These are phyloP conservation scores for Diversispora epigaea DNA, from an alignment of 192 early-diverging fungal genomes.

Conservation along the genomic window DNA sequence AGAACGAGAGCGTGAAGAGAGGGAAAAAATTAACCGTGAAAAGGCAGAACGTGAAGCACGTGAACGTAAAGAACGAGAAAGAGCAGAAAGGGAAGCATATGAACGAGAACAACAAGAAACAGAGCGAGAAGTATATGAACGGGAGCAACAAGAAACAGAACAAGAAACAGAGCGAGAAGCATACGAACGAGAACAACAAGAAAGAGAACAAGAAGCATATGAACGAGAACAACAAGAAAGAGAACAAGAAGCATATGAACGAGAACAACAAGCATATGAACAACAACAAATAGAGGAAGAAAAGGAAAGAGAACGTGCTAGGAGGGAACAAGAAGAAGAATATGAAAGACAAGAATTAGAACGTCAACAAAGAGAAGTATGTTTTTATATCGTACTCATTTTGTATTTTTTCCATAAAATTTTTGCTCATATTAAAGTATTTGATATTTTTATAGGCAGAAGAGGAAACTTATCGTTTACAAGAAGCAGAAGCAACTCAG, in stretches of 20 bases:
- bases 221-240: constrained; percentile 38
- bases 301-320: too few relatives aligned
- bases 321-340: constrained; percentile 35
- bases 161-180: constrained; percentile 37
- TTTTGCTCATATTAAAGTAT: too few relatives aligned
- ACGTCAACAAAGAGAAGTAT: constrained; percentile 27
- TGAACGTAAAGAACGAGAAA: constrained; percentile 36
- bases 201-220: constrained; percentile 35
- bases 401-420: too few relatives aligned
- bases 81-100: constrained; percentile 30
- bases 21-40: constrained; percentile 38
- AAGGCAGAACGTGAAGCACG: constrained; percentile 37
- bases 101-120: constrained; percentile 42
- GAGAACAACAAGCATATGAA: constrained; percentile 38
- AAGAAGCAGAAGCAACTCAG: too few relatives aligned
- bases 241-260: constrained; percentile 36
- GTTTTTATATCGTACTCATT: constrained; percentile 18
- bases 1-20: constrained; percentile 37
- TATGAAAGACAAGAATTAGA: constrained; percentile 27
- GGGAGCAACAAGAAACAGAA: constrained; percentile 43
- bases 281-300: too few relatives aligned
- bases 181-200: constrained; percentile 36
- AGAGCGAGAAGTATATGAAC: constrained; percentile 42
- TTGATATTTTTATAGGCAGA: too few relatives aligned
- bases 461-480: too few relatives aligned